Evolutionary conservation across 805 yeast species (phyloP).

Genomic region (Pichia cabralensis): DNA sequence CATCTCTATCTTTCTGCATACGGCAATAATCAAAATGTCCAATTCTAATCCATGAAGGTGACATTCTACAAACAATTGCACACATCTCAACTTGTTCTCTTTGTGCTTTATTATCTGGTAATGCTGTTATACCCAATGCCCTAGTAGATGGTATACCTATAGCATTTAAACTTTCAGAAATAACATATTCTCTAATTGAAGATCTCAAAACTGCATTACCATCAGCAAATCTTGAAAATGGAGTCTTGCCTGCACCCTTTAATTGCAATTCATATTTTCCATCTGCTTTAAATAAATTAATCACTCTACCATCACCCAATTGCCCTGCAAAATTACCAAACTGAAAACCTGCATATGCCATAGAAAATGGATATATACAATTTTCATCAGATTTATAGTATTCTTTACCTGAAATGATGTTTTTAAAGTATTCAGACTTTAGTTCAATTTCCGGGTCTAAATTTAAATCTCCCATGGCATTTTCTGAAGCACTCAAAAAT

Average conservation of each 20-base stretch:
- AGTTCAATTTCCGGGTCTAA: constrained; percentile 33
- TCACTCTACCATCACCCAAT: constrained; percentile 90
- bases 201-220: constrained; percentile 91
- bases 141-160: constrained; percentile 83
- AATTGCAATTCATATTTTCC: constrained; percentile 61
- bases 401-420: constrained; percentile 52
- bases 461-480: constrained; percentile 55
- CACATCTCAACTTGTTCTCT: constrained; percentile 67
- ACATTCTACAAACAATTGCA: constrained; percentile 76
- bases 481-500: constrained; percentile 47
- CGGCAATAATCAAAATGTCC: constrained; percentile 84
- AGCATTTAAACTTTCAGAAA: constrained; percentile 70
- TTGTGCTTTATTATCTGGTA: constrained; percentile 72
- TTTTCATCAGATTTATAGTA: constrained; percentile 24
- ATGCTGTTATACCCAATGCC: constrained; percentile 59
- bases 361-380: constrained; percentile 64
- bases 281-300: constrained; percentile 58
- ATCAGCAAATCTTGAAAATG: constrained; percentile 90
- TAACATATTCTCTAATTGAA: constrained; percentile 77
- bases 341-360: constrained; percentile 93
- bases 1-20: constrained; percentile 58
- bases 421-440: constrained; percentile 27
- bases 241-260: constrained; percentile 89
- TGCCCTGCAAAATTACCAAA: constrained; percentile 97
- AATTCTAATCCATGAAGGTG: constrained; percentile 77